Conservation (phyloP, 108 stramenopile genomes). For the Pseudonitzschia delicatissima region DNA sequence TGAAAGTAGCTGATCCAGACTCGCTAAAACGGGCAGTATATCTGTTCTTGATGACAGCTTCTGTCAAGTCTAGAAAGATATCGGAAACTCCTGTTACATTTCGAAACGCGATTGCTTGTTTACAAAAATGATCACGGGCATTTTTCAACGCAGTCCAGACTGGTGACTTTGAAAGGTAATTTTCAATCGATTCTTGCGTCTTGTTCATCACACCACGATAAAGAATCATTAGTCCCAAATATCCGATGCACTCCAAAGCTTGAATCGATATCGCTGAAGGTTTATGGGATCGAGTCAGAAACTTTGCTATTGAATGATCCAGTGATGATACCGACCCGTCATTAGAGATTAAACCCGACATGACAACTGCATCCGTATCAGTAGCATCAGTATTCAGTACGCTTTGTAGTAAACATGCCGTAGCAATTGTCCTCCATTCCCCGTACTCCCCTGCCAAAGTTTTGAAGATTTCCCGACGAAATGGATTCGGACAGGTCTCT, state of each 20-base stretch:
- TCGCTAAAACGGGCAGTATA: constrained; percentile 28
- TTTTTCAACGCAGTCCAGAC: constrained; percentile 29
- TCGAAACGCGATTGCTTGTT: constrained; percentile 21
- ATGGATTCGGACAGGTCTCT: constrained; percentile 38
- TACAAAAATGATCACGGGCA: constrained; percentile 19
- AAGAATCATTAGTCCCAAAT: constrained; percentile 19
- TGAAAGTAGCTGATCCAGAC: constrained; percentile 12
- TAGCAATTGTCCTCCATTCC: constrained; percentile 44
- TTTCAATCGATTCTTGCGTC: constrained; percentile 1
- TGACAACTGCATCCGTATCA: constrained; percentile 45
- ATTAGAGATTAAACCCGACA: constrained; percentile 46
- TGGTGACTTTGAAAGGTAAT: constrained; percentile 11
- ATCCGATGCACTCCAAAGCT: constrained; percentile 38
- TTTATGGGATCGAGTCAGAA: constrained; percentile 31
- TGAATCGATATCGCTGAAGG: constrained; percentile 24
- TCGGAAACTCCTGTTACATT: constrained; percentile 38
- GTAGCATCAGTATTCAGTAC: constrained; percentile 58
- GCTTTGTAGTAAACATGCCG: constrained; percentile 61
- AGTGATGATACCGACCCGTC: constrained; percentile 27
- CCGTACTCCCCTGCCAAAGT: constrained; percentile 36
- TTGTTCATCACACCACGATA: not conserved
- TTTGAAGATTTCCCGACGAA: constrained; percentile 39
- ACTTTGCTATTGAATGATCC: constrained; percentile 47
- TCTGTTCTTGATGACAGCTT: constrained; percentile 30
- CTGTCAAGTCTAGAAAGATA: constrained; percentile 44